phyloP scores from a whole-genome alignment of 495 filamentous ascomycete genomes.

The Penicillium antarcticum region DNA sequence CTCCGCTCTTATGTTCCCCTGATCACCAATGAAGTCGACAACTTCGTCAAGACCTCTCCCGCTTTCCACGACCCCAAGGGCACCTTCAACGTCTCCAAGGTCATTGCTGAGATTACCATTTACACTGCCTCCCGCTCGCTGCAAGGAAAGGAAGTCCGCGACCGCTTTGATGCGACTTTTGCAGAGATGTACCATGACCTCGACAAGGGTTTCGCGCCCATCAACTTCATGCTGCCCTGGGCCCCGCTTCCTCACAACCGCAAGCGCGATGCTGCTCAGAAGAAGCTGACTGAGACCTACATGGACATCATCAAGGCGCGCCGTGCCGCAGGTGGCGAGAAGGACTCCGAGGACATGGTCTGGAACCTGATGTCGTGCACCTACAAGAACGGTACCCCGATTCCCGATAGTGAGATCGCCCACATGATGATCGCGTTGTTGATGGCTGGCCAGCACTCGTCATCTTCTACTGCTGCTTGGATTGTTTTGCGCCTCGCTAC shows the following conservation, averaged over 20 bases:
- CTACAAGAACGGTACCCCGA: conserved; percentile 59
- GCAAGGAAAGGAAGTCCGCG: conserved; percentile 63
- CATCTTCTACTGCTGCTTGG: conserved; percentile 58
- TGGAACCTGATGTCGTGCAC: conserved; percentile 64
- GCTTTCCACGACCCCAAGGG: conserved; percentile 45
- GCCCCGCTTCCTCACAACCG: conserved; percentile 61
- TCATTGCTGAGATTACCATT: conserved; percentile 60
- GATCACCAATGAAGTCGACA: conserved; percentile 50
- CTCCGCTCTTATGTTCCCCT: conserved; percentile 59
- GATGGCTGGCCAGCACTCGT: conserved; percentile 65
- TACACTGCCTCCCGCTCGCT: conserved; percentile 65
- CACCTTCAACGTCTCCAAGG: conserved; percentile 50
- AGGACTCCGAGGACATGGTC: conserved; percentile 61
- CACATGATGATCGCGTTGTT: conserved; percentile 69
- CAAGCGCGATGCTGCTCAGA: conserved; percentile 55
- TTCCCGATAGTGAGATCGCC: conserved; percentile 61
- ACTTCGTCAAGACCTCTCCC: conserved; percentile 46
- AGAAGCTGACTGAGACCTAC: conserved; percentile 56
- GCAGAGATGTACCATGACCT: conserved; percentile 64
- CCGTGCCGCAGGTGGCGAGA: conserved; percentile 43
- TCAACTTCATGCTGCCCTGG: conserved; percentile 66
- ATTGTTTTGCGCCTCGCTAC: conserved; percentile 57
- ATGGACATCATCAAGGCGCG: conserved; percentile 57
- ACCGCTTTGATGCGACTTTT: conserved; percentile 58
- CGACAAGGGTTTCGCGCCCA: conserved; percentile 61